phyloP scores from a whole-genome alignment of 352 stramenopile species.

The Phytophthora fragariaefolia region DNA sequence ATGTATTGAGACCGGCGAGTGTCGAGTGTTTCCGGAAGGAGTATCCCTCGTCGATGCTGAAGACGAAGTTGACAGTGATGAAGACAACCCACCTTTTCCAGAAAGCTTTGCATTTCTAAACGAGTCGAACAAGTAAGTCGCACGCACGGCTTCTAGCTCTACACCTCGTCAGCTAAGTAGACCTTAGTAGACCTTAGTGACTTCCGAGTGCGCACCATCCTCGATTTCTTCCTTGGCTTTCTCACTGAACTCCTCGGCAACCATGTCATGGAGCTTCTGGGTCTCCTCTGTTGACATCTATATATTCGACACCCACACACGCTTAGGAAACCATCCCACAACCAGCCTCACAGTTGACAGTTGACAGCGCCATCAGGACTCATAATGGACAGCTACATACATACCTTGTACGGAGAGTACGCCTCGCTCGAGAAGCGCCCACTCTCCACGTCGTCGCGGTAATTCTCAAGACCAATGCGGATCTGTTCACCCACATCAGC shows the following conservation, averaged over 20 bases:
- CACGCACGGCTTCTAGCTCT: background rate
- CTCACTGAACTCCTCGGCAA: constrained; percentile 62
- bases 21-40: constrained; percentile 30
- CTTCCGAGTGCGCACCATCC: constrained; percentile 48
- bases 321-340: background rate
- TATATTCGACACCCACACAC: background rate
- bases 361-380: too few relatives aligned
- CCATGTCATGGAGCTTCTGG: constrained; percentile 70
- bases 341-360: background rate
- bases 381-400: background rate
- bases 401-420: constrained; percentile 95
- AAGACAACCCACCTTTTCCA: constrained; percentile 61
- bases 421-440: constrained; percentile 93
- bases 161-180: background rate
- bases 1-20: constrained; percentile 73
- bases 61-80: constrained; percentile 26
- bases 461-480: constrained; percentile 94
- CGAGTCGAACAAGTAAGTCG: constrained; percentile 19
- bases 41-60: constrained; percentile 12
- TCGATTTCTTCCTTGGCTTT: constrained; percentile 40
- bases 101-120: constrained; percentile 77
- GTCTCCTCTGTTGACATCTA: constrained; percentile 86
- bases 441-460: constrained; percentile 96
- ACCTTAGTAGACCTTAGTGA: constrained; percentile 84
- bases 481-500: constrained; percentile 94